Evolutionary conservation across 192 early-diverging fungal genomes (phyloP), one percentile per base, ranked within the genome.

Genomic region (Phycomyces nitens): DNA sequence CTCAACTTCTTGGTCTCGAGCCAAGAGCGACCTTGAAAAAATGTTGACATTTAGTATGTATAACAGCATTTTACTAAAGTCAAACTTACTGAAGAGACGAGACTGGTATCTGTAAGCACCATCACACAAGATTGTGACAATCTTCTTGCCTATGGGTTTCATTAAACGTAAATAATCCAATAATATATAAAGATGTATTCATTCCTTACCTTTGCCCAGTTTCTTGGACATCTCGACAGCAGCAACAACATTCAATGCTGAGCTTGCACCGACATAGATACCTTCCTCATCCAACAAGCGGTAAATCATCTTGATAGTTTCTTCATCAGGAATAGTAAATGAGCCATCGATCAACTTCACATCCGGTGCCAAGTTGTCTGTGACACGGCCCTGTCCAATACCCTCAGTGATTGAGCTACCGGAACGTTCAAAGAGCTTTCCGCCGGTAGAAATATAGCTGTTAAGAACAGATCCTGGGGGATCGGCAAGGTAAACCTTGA

Each of bases 311-410:
- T 77, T 71, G 47, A 98, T 87, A 0, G 89, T 87, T 16, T 90
- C 84, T 23, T 85, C 82, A 66, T 96, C 95, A 0, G 88, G 85
- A 49, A 95, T 87, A 71, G 79, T 79, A 16, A 98, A 69, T 1
- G 94, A 92, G 57, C 88, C 92, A 53, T 95, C 93, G 29, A 97
- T 80, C 44, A 92, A 69, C 14, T 86, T 80, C 10, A 94, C 71
- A 63, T 95, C 93, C 10, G 80, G 84, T 57, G 84, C 77, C 58
- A 98, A 82, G 77, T 98, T 98, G 23, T 88, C 87, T 7, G 95
- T 98, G 29, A 98, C 80, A 51, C 95, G 89, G 38, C 94, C 95
- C 77, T 96, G 94, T 34, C 95, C 95, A 64, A 98, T 98, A 29
- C 64, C 95, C 67, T 98, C 95, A 11, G 94, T 95, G 52, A 96